Evolutionary conservation across 2,329 filamentous ascomycete genomes (phyloP).

Genomic region (Aspergillaceae sp.): DNA sequence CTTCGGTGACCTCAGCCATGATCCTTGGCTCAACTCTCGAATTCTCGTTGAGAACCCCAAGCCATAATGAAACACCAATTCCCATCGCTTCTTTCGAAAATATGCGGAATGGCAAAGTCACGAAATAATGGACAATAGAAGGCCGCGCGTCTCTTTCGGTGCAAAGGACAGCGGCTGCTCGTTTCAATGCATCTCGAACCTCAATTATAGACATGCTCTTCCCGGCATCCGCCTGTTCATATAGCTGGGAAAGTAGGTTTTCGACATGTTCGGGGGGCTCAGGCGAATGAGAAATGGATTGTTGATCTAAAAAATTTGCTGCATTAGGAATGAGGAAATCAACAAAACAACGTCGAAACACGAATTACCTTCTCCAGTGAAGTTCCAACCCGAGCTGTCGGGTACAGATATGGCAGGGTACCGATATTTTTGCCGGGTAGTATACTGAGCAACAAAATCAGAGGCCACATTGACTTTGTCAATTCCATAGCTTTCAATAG

Average conservation of each 20-base stretch:
- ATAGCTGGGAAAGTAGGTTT: constrained; percentile 60
- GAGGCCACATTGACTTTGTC: constrained; percentile 82
- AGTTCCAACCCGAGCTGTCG: constrained; percentile 4
- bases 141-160: constrained; percentile 66
- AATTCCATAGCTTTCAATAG: constrained; percentile 66
- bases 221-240: constrained; percentile 59
- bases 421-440: constrained; percentile 89
- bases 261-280: constrained; percentile 40
- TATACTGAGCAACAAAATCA: constrained; percentile 95
- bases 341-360: neutral
- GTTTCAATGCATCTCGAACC: constrained; percentile 70
- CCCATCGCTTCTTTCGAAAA: constrained; percentile 96
- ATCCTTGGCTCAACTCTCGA: constrained; percentile 78
- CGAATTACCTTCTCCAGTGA: constrained; percentile 10
- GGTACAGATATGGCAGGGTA: constrained; percentile 61
- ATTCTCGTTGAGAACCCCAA: constrained; percentile 95
- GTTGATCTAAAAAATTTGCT: neutral
- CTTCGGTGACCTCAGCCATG: constrained; percentile 74
- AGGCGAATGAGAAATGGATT: neutral
- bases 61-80: constrained; percentile 89
- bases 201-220: constrained; percentile 64
- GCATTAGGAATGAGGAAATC: neutral
- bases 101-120: constrained; percentile 83
- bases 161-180: constrained; percentile 80
- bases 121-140: constrained; percentile 74